phyloP scores from a whole-genome alignment of 73 alveolate genomes.

The Uronychia setigera region DNA sequence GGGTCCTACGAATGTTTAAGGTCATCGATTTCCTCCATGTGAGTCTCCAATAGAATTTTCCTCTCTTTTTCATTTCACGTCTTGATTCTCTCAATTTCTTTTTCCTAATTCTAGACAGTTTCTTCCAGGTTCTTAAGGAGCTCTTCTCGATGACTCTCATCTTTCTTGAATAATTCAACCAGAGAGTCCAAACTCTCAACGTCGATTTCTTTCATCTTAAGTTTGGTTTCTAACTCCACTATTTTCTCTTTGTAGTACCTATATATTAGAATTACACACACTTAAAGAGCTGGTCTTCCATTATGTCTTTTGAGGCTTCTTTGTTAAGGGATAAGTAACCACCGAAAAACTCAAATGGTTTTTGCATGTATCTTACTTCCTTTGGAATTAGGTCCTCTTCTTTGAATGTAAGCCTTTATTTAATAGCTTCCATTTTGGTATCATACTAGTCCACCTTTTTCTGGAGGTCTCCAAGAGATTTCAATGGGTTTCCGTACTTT shows the following conservation, averaged over 20 bases:
- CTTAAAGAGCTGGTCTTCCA: not conserved
- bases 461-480: not conserved
- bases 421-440: not conserved
- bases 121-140: not conserved
- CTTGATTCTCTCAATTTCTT: not conserved
- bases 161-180: not conserved
- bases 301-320: not conserved
- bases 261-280: not conserved
- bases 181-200: not conserved
- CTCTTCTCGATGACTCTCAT: not conserved
- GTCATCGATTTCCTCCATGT: not conserved
- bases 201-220: not conserved
- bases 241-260: not conserved
- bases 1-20: not conserved
- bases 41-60: not conserved
- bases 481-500: not conserved
- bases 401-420: not conserved
- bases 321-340: not conserved
- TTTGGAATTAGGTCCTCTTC: not conserved
- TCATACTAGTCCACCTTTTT: not conserved
- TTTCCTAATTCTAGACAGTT: not conserved
- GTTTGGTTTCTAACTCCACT: not conserved
- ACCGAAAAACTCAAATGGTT: not conserved
- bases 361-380: not conserved
- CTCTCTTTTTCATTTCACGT: not conserved